Base-by-base conservation (phyloP, 305 asterid genomes). In the Rubia tinctorum region DNA sequence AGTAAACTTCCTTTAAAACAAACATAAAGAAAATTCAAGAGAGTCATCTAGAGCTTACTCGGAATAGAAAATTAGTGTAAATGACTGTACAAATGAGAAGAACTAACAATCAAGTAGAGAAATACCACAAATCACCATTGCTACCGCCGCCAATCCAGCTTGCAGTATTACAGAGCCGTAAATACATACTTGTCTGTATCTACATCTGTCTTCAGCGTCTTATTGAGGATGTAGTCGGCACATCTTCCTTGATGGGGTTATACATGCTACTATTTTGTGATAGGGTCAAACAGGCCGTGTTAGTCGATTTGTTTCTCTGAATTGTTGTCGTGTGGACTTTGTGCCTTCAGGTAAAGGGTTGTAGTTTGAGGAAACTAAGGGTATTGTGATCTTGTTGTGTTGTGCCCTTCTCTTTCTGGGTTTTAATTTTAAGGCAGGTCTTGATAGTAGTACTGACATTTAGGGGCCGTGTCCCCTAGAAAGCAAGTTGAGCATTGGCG, bases 21-120 rank as follows among this genome's bases (percentile, higher is more conserved):
- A 64, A 62, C 7, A 22, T 7, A 34, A 40, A 49, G 30, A 49
- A 59, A 8, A 22, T 7, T 59, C 14, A 23, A 59, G 15, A 30
- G 37, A 59, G 39, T n/a, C 37, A 59, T 22, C 6, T 20, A 2
- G 65, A 9, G 3, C 15, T 6, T 80, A 94, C 97, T 84, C 27
- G 89, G 75, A 51, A 84, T 77, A 11, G 97, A 30, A 30, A 30
- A 30, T 30, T 30, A 30, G 34, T 30, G 34, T 30, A 30, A 30
- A 30, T 30, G 34, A 30, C 34, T 30, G 34, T 30, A 30, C 2
- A 30, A 30, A 30, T 30, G 34, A 30, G 34, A 30, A 30, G 34
- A 30, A 30, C 34, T 30, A 30, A 30, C 34, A 1, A 30, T 30
- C 34, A 30, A 30, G 34, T 1, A 30, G 34, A 30, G 34, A 30